phyloP scores from a whole-genome alignment of 1,139 yeast species.

The Candida tropicalis region DNA sequence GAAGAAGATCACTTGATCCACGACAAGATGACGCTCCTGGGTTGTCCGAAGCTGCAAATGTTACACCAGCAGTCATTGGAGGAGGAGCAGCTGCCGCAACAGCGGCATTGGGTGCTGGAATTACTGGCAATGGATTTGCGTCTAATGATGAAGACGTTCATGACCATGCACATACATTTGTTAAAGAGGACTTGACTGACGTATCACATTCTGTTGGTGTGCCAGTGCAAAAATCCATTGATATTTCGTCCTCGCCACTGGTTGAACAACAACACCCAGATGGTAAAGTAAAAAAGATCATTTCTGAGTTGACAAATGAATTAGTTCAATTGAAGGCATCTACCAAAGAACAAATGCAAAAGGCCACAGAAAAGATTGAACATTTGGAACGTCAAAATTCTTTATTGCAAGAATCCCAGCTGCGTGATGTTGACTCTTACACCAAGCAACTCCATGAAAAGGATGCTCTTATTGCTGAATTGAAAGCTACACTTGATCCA shows the following conservation, averaged over 20 bases:
- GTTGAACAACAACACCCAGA: constrained; percentile 4
- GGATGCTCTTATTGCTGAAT: constrained; percentile 37
- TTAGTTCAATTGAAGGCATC: constrained; percentile 46
- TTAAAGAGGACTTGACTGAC: constrained; percentile 8
- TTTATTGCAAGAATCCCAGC: constrained; percentile 24
- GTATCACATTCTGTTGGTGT: background rate
- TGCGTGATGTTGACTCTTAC: constrained; percentile 21
- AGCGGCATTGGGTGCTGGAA: constrained; percentile 7
- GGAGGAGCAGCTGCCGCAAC: constrained; percentile 16
- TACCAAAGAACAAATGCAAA: constrained; percentile 53
- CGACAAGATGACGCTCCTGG: constrained; percentile 5
- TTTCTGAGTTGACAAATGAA: constrained; percentile 50
- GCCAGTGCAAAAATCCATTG: background rate
- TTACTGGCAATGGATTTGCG: constrained; percentile 1
- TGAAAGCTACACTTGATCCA: constrained; percentile 39
- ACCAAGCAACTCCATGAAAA: constrained; percentile 34
- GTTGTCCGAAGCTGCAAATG: constrained; percentile 12
- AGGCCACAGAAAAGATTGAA: constrained; percentile 54
- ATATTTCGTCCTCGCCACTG: background rate
- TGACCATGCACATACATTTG: constrained; percentile 8
- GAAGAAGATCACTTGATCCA: constrained; percentile 19
- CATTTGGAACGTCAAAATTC: constrained; percentile 49
- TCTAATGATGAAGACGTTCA: background rate
- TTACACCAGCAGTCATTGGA: constrained; percentile 16
- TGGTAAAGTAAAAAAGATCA: constrained; percentile 32